These are phyloP conservation scores for Antrodiella citrinella DNA, from an alignment of 768 basidiomycete genomes.

Conservation along the genomic window DNA sequence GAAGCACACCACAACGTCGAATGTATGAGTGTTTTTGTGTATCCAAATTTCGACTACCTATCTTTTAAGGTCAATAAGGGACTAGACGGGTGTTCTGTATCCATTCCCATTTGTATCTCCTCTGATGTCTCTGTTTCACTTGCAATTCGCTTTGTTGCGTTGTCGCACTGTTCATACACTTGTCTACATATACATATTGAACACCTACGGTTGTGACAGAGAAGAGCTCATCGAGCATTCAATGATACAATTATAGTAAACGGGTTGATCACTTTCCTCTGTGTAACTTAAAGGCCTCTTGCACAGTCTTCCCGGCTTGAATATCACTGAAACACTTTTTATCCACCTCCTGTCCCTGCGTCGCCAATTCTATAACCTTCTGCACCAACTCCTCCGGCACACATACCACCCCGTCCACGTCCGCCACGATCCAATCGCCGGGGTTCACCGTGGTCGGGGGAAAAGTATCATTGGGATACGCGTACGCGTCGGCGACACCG, in stretches of 20 bases:
- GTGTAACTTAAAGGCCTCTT: constrained; percentile 71
- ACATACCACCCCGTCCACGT: constrained; percentile 85
- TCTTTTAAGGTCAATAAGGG: not conserved
- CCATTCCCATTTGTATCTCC: not conserved
- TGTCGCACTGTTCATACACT: not conserved
- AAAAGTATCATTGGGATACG: no score
- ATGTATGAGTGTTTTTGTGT: no score
- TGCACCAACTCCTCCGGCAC: constrained; percentile 49
- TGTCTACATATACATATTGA: not conserved
- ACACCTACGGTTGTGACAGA: no score
- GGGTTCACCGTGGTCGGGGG: constrained; percentile 53
- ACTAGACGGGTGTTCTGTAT: not conserved
- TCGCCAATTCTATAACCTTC: constrained; percentile 52
- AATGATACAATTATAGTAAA: no score
- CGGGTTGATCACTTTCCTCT: constrained; percentile 48
- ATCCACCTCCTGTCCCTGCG: constrained; percentile 56
- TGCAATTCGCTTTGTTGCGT: no score
- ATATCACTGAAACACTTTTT: constrained; percentile 70
- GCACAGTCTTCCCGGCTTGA: constrained; percentile 61
- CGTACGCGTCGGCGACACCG: constrained; percentile 21
- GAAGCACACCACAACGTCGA: no score
- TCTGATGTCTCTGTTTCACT: not conserved
- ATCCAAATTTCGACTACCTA: not conserved
- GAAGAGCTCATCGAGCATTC: no score
- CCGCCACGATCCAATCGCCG: constrained; percentile 80